These are phyloP conservation scores for Bipolaris sorokiniana DNA, from an alignment of 2,329 filamentous ascomycete species.

Conservation along the genomic window DNA sequence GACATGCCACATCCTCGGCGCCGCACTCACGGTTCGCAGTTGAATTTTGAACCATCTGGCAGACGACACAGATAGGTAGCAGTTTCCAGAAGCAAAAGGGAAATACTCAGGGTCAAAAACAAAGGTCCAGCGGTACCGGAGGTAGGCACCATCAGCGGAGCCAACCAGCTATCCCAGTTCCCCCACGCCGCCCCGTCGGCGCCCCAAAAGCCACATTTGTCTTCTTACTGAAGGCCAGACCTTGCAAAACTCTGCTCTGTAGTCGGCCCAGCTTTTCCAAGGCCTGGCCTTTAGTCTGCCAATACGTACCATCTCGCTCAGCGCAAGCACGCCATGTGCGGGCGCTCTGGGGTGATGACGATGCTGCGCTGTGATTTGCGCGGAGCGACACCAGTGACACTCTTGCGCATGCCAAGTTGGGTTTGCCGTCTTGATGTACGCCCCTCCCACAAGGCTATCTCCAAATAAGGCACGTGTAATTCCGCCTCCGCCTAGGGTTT, in stretches of 20 bases:
- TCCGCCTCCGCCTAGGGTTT: slow-evolving; percentile 24
- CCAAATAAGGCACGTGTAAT: slow-evolving; percentile 27
- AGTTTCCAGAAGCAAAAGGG: not conserved
- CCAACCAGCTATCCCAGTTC: slow-evolving; percentile 12
- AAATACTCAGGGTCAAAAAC: not conserved
- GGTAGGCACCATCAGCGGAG: not conserved
- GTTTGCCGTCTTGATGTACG: slow-evolving; percentile 21
- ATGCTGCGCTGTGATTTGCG: slow-evolving; percentile 29
- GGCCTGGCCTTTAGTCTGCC: slow-evolving; percentile 27
- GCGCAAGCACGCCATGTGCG: slow-evolving; percentile 29
- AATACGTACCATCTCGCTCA: slow-evolving; percentile 20
- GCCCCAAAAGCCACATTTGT: slow-evolving; percentile 20
- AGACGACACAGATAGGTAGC: too few relatives aligned
- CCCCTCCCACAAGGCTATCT: slow-evolving; percentile 20
- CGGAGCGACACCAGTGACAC: slow-evolving; percentile 13
- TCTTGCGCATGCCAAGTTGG: slow-evolving; percentile 30
- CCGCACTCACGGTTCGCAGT: not conserved
- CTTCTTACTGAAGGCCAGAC: slow-evolving; percentile 33
- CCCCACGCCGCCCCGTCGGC: slow-evolving; percentile 4
- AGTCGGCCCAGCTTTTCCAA: slow-evolving; percentile 26
- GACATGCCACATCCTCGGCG: not conserved
- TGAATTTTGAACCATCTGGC: not conserved
- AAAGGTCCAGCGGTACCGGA: not conserved
- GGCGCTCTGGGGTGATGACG: slow-evolving; percentile 20
- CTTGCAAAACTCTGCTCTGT: slow-evolving; percentile 38